Conservation (phyloP, 1,284 basidiomycete species). For the Trichosporon ovoides region DNA sequence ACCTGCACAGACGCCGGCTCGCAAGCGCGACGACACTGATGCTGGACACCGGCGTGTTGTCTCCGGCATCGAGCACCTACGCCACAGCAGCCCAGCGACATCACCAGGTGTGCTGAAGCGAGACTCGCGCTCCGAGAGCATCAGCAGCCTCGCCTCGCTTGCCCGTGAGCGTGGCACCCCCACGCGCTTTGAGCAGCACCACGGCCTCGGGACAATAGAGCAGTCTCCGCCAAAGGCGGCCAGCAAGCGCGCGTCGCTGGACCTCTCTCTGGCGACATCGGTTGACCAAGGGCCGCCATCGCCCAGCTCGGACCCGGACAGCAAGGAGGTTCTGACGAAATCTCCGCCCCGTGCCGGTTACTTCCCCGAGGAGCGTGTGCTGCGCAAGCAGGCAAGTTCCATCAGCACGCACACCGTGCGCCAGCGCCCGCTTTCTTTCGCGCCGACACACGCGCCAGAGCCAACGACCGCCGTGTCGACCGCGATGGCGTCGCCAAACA, state of each 20-base stretch:
- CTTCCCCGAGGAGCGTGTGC: neutral
- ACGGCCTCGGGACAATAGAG: slow-evolving; percentile 19
- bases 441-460: slow-evolving; percentile 14
- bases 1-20: neutral
- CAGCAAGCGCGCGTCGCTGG: slow-evolving; percentile 1
- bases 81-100: neutral
- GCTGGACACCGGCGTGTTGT: neutral
- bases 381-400: slow-evolving; percentile 14
- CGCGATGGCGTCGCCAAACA: neutral
- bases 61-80: neutral
- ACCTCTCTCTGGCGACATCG: neutral
- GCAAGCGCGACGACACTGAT: neutral
- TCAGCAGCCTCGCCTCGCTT: neutral
- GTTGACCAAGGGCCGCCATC: neutral
- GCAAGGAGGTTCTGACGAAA: neutral
- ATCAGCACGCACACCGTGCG: slow-evolving; percentile 14
- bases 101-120: neutral
- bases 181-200: slow-evolving; percentile 9
- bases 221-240: slow-evolving; percentile 14
- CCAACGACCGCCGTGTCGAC: slow-evolving; percentile 15
- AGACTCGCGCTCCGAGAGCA: neutral
- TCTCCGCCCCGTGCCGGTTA: neutral
- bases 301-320: neutral
- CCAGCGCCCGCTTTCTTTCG: slow-evolving; percentile 8
- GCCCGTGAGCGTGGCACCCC: neutral